Base-by-base conservation (phyloP, 169 alveolate species). In the Eimeria necatrix region DNA sequence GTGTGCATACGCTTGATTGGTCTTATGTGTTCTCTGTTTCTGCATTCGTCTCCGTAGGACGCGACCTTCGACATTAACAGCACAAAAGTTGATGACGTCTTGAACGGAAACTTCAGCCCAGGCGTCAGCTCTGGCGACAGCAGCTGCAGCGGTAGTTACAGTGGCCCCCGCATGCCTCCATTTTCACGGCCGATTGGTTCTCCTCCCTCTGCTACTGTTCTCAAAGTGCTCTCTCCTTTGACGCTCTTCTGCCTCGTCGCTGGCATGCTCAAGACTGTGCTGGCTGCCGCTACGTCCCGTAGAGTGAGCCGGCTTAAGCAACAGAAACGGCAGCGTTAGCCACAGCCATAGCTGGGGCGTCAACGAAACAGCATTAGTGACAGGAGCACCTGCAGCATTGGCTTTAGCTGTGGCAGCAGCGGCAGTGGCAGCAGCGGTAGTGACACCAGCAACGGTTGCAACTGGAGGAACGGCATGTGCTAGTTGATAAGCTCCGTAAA, bases 171-270 rank as follows among this genome's bases (percentile, higher is more conserved):
- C n/a, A 14, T 24, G 68, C 68, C 68, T 18, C 12, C 68, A 7
- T 68, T 68, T 68, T 7, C n/a, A 8, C n/a, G 32, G 41, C 78
- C 46, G 0, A 24, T 68, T 14, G 78, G 78, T 24, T 14, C n/a
- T 12, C 78, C 78, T 68, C 78, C 78, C 32, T 68, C 78, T n/a
- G 78, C 78, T n/a, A n/a, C 46, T 68, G 32, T 24, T 68, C 32
- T 68, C 41, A 14, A 8, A 10, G 9, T 68, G 12, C 78, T 68
- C 78, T 18, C 78, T 68, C 78, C 78, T 10, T 24, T 68, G 41
- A 68, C 78, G 78, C 78, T 68, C 0, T 8, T 68, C 46, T 68
- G 78, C 32, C 78, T 68, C 14, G n/a, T n/a, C 32, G n/a, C 78
- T 1, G 78, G 78, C 78, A 68, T 68, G 78, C n/a, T n/a, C 46